A percentile compares a stretch with the other conserved stretches of the same genome.
Evolutionary conservation across 495 filamentous ascomycete genomes (phyloP).

Genomic region (Penicillium roqueforti): DNA sequence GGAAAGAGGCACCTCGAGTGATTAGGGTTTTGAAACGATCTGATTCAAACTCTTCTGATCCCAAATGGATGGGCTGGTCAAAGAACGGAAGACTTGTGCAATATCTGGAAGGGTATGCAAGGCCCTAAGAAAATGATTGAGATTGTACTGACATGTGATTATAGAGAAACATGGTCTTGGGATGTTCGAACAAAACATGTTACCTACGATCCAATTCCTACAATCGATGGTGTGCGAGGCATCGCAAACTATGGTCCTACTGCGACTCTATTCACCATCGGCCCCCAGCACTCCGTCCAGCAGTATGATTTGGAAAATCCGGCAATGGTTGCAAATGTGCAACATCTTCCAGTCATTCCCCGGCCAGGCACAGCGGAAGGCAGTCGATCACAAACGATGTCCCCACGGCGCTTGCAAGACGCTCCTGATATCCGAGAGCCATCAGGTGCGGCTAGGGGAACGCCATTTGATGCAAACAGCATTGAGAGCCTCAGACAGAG

Average conservation of each 20-base stretch:
- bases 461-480: conserved; percentile 41
- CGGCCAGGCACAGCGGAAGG: conserved; percentile 79
- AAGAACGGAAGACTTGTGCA: conserved; percentile 96
- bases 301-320: conserved; percentile 91
- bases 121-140: neutral
- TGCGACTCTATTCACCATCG: conserved; percentile 88
- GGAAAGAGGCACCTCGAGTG: conserved; percentile 70
- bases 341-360: conserved; percentile 70
- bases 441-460: conserved; percentile 21
- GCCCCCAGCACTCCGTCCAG: conserved; percentile 81
- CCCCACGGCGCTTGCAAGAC: conserved; percentile 33
- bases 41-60: conserved; percentile 65
- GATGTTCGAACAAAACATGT: conserved; percentile 96
- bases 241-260: conserved; percentile 85
- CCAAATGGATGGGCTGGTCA: conserved; percentile 97
- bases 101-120: conserved; percentile 80
- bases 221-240: conserved; percentile 72
- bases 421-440: conserved; percentile 36
- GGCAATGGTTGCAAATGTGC: conserved; percentile 73
- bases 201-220: conserved; percentile 81
- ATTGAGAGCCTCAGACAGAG: conserved; percentile 47
- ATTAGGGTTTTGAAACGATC: conserved; percentile 81
- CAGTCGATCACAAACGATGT: conserved; percentile 27
- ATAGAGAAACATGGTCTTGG: conserved; percentile 87
- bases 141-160: neutral